Percentiles rank a stretch among this genome's conserved stretches.
phyloP scores from a whole-genome alignment of 148 eudicot genomes.

The Dianthus caryophyllus region DNA sequence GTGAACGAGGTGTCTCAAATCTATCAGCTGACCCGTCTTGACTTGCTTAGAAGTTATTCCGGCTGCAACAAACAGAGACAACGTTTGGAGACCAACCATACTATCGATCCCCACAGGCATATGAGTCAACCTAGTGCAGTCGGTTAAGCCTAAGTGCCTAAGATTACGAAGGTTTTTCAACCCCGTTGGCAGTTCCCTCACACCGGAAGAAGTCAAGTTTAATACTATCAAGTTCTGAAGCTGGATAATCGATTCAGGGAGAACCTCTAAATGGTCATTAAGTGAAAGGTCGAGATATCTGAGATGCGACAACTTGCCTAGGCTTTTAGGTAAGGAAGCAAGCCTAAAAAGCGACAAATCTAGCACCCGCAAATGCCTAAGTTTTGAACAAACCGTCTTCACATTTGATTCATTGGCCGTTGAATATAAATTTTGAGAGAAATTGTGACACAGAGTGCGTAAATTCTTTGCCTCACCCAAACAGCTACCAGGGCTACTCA shows the following conservation, averaged over 20 bases:
- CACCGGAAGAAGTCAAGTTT: not conserved
- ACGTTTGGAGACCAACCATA: conserved; percentile 9
- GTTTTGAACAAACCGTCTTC: not conserved
- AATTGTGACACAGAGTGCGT: conserved; percentile 18
- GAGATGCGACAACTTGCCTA: conserved; percentile 27
- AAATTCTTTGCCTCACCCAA: not conserved
- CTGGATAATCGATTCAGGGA: conserved; percentile 28
- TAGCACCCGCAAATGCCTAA: conserved; percentile 27
- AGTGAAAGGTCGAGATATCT: conserved; percentile 33
- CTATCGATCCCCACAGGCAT: conserved; percentile 17
- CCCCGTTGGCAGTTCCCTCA: conserved; percentile 20
- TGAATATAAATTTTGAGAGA: not conserved
- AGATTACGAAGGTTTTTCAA: conserved; percentile 20
- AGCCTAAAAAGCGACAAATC: conserved; percentile 9
- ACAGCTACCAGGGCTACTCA: not conserved
- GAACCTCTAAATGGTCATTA: not conserved
- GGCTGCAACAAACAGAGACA: conserved; percentile 11
- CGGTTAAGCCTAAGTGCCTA: conserved; percentile 3
- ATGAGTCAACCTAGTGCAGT: not conserved
- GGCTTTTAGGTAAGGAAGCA: conserved; percentile 16
- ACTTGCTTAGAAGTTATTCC: not conserved
- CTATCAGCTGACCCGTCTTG: not conserved
- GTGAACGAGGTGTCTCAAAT: not conserved
- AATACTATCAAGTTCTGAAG: conserved; percentile 30
- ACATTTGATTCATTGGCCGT: not conserved